phyloP scores from a whole-genome alignment of 2,329 filamentous ascomycete species.

The Mycosphaerella sp. region DNA sequence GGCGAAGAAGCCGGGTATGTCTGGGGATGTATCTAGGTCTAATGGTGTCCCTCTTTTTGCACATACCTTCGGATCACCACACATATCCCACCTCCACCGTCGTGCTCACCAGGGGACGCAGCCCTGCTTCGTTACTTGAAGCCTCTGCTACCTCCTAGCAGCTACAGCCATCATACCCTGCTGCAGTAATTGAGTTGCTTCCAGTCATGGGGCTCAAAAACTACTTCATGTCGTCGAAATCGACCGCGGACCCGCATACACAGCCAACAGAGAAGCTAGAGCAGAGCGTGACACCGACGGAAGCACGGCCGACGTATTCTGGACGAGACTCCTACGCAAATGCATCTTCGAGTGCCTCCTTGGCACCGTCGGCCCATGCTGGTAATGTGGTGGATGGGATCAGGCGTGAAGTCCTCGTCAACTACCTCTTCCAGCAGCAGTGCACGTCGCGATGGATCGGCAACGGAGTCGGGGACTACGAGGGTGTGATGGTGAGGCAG shows the following conservation, averaged over 20 bases:
- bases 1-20: too few species aligned
- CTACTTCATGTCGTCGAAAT: conserved; percentile 56
- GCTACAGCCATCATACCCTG: too few species aligned
- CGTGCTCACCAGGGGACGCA: too few species aligned
- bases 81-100: too few species aligned
- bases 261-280: not conserved
- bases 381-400: not conserved
- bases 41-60: too few species aligned
- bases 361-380: not conserved
- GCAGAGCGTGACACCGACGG: not conserved
- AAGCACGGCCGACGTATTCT: not conserved
- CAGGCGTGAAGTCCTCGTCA: conserved; percentile 38
- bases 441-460: conserved; percentile 68
- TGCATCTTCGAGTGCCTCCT: not conserved
- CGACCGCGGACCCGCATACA: not conserved
- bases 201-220: conserved; percentile 52
- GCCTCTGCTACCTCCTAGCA: too few species aligned
- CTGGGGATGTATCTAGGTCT: too few species aligned
- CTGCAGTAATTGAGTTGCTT: not conserved
- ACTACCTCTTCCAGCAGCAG: conserved; percentile 75
- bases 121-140: too few species aligned
- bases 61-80: too few species aligned
- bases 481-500: conserved; percentile 68
- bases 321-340: not conserved
- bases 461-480: conserved; percentile 59